Conservation (phyloP, 2,329 filamentous ascomycete genomes). For the Colletotrichum sansevieriae region DNA sequence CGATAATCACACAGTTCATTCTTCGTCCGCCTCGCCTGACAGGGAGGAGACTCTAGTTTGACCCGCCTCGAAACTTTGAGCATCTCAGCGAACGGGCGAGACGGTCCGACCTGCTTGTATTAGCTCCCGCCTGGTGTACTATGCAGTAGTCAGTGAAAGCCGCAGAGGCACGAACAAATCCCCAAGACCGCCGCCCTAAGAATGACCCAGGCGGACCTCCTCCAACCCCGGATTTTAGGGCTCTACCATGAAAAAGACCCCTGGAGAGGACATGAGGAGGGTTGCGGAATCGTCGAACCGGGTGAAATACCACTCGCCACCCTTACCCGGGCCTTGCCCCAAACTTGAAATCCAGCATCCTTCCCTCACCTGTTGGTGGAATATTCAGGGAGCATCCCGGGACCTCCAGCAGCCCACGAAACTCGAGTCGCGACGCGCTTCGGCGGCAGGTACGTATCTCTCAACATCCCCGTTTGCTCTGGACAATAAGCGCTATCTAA, state of each 20-base stretch:
- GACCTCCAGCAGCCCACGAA: constrained; percentile 9
- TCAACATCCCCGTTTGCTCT: no score
- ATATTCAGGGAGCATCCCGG: constrained; percentile 20
- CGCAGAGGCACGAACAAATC: constrained; percentile 1
- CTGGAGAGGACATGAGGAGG: constrained; percentile 1
- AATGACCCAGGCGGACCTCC: neutral
- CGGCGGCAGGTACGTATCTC: neutral
- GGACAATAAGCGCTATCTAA: neutral
- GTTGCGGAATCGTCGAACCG: neutral
- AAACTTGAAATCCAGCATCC: constrained; percentile 10
- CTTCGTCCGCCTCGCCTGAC: constrained; percentile 1
- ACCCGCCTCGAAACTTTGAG: constrained; percentile 2
- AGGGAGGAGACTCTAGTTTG: constrained; percentile 16
- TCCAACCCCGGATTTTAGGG: constrained; percentile 27
- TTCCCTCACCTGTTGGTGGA: constrained; percentile 6
- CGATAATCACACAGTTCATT: constrained; percentile 11
- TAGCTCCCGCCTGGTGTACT: neutral
- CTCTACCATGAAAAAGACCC: constrained; percentile 3
- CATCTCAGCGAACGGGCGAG: neutral
- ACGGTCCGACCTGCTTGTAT: constrained; percentile 8
- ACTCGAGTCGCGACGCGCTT: constrained; percentile 25
- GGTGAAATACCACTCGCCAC: neutral
- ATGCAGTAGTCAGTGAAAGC: neutral
- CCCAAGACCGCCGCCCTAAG: neutral
- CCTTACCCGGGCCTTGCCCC: neutral